Base-by-base conservation (phyloP, 2,329 filamentous ascomycete species). In the Cryphonectria radicalis region DNA sequence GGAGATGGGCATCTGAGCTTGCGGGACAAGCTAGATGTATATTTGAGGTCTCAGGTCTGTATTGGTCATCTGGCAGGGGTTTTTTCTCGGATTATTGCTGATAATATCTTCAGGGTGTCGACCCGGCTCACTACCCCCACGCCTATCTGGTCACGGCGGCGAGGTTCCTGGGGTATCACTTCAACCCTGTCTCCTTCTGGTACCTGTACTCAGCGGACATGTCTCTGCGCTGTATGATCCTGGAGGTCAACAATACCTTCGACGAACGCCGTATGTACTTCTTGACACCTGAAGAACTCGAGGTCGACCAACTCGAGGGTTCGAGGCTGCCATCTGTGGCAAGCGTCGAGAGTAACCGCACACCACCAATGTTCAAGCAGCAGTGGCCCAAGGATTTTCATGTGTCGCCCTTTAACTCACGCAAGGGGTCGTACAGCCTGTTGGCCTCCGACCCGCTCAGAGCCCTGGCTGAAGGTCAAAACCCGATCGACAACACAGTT, bases 161-260 rank as follows among this genome's bases (percentile, higher is more conserved):
- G 6, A 86, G 86, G 42, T 91, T 93, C 73, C 78, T 93, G 7
- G 90, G 90, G 3, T 92, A 92, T 77, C 87, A 88, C 32, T 93
- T 93, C 80, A 94, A 93, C 75, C 91, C 91, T 0, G 90, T 92
- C 3, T 94, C 91, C 0, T 92, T 94, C 76, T 95, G 92, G 91
- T 93, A 94, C 74, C 85, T 95, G 2, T 94, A 95, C 77, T 86
- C 89, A 17, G 74, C 80, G 0, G 79, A 87, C 11, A 86, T 86
- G 70, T 79, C 85, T 7, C 82, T 94, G 19, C 86, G 84, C 35
- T 89, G 89, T 69, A 89, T 93, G 80, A 84, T 95, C 1, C 77
- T 93, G 0, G 92, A 95, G 78, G 90, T 94, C 63, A 93, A 93
- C 79, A 94, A 94, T 75, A 93, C 91, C 0, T 94, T 93, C 76